Conservation (phyloP, 2,329 filamentous ascomycete species). For the Trichoderma sp. region DNA sequence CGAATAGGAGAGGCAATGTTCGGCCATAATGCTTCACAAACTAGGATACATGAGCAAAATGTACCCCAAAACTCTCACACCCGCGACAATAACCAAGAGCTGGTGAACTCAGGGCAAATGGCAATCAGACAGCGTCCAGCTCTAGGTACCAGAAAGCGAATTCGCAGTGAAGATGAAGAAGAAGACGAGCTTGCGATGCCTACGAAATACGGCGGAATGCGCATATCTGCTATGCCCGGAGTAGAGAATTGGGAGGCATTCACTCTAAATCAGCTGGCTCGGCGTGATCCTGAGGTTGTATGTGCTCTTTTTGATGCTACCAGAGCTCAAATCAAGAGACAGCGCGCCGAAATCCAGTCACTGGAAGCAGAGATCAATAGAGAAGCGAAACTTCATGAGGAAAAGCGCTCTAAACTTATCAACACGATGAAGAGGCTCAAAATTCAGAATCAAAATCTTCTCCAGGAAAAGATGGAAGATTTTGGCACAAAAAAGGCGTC, state of each 20-base stretch:
- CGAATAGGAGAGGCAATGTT: too few relatives aligned
- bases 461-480: too few relatives aligned
- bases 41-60: background rate
- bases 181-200: background rate
- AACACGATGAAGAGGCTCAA: too few relatives aligned
- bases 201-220: accelerated
- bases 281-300: background rate
- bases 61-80: accelerated
- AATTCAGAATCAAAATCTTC: too few relatives aligned
- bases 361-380: background rate
- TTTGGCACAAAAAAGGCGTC: background rate
- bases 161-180: background rate
- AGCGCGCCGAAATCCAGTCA: background rate
- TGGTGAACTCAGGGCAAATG: background rate
- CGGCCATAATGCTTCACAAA: background rate
- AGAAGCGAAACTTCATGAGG: background rate
- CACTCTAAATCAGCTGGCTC: background rate
- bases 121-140: background rate
- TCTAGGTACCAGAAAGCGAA: background rate
- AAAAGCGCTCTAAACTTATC: too few relatives aligned
- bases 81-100: accelerated
- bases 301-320: background rate
- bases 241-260: background rate
- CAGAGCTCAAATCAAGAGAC: background rate
- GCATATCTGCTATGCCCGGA: background rate